Evolutionary conservation across 805 yeast genomes (phyloP), one percentile per base, ranked within the genome.

Genomic region (Myxozyma neotropica): DNA sequence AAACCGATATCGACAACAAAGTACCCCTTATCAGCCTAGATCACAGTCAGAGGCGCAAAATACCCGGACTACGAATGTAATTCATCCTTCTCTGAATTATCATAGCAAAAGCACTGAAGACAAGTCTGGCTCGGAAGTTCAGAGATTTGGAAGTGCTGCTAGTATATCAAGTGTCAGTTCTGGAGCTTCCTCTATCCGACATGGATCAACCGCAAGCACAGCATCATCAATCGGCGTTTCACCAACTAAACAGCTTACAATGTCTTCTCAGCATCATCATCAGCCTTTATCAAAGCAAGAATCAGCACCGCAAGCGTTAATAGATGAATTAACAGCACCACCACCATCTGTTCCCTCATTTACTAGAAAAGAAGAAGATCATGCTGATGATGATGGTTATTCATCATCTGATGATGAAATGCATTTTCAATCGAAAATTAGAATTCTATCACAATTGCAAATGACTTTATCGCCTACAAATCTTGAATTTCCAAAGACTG

Each of bases 361-460:
- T 2, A 38, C 17, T 8, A 4, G 43, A 38, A 19, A 38, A 4
- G 4, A 13, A 15, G 43, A 38, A 38, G 43, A 38, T 38, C 10
- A 38, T 38, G 5, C 5, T 7, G 33, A 48, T 13, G 29, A 24
- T 23, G 53, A 36, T 4, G 53, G 27, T 5, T 35, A 48, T n/a
- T 35, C 33, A 5, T 48, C 53, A 3, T 51, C 55, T 17, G 55
- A 52, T 27, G 55, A 52, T 21, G 48, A 52, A 10, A 3, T 52
- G 43, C 55, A 42, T 33, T 43, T 43, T 15, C n/a, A 19, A 12
- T 42, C 55, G n/a, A 52, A 35, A 31, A 21, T 42, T 29, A 33
- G 60, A 12, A 56, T 56, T 38, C 44, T 50, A 24, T 44, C 56
- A 15, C 55, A 56, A 26, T 24, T 55, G 21, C 58, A 55, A 24